These are phyloP conservation scores for Colletotrichum noveboracense DNA, from an alignment of 2,329 filamentous ascomycete species.

Conservation along the genomic window DNA sequence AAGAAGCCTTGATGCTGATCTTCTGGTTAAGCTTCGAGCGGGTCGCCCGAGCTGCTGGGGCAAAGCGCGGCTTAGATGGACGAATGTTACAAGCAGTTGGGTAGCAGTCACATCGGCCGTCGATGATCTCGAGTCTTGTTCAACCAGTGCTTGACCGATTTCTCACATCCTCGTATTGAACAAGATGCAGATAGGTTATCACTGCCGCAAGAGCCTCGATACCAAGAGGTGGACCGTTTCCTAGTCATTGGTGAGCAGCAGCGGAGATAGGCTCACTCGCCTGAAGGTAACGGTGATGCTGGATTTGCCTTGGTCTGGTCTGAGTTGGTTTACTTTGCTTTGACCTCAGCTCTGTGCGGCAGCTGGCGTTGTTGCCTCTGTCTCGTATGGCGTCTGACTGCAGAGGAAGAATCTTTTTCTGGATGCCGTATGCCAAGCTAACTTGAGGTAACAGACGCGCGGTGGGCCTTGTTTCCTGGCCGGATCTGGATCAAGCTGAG, in stretches of 20 bases:
- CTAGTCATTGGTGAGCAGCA: neutral
- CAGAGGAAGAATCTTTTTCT: neutral
- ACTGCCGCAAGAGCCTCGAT: neutral
- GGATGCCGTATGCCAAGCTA: neutral
- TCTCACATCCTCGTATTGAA: neutral
- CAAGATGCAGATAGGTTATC: neutral
- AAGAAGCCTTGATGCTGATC: neutral
- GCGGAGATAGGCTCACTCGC: neutral
- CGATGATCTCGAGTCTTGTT: neutral
- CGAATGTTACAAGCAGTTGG: neutral
- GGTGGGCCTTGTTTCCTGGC: neutral
- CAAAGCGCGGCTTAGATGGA: neutral
- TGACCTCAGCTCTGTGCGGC: neutral
- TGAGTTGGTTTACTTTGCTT: neutral
- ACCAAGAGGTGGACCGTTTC: neutral
- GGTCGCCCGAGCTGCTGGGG: slow-evolving; percentile 1
- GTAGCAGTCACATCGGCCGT: neutral
- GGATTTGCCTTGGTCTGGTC: neutral
- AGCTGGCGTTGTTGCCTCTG: neutral
- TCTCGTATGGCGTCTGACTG: slow-evolving; percentile 7
- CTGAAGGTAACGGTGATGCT: neutral
- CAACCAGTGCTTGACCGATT: neutral
- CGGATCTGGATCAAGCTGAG: slow-evolving; percentile 2
- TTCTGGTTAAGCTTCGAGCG: neutral
- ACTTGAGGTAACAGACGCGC: neutral